phyloP scores from a whole-genome alignment of 129 eudicot species.

The Apium graveolens region DNA sequence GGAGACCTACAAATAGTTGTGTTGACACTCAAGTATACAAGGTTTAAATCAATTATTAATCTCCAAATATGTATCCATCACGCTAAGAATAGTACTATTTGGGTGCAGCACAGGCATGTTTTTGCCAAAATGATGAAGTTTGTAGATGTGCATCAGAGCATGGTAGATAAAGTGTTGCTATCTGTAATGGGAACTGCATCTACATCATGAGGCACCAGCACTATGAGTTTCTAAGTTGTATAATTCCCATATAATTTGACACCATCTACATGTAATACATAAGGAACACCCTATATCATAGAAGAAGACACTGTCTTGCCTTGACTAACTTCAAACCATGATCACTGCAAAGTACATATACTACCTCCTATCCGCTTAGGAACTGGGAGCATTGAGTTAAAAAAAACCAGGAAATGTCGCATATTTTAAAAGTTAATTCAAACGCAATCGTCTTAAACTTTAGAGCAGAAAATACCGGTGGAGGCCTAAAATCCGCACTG shows the following conservation, averaged over 20 bases:
- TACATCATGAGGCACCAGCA: background rate
- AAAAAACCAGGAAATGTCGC: background rate
- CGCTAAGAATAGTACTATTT: background rate
- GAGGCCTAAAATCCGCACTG: background rate
- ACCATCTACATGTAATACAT: background rate
- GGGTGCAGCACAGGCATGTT: slow-evolving; percentile 2
- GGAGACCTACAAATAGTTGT: background rate
- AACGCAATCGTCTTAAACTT: background rate
- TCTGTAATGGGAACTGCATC: background rate
- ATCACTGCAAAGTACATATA: background rate
- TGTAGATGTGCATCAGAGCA: background rate
- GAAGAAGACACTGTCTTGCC: background rate
- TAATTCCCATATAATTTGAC: slow-evolving; percentile 4
- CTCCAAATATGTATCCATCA: background rate
- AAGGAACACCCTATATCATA: background rate
- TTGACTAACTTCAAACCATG: background rate
- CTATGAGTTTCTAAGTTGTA: background rate
- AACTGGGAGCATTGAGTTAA: background rate
- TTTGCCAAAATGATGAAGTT: slow-evolving; percentile 1
- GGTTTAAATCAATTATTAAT: background rate
- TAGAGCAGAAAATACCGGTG: background rate
- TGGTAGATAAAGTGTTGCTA: slow-evolving; percentile 6
- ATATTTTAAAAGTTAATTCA: background rate
- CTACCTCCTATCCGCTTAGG: background rate
- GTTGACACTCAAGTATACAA: background rate